These are phyloP conservation scores for Epichloe gansuensis DNA, from an alignment of 2,329 filamentous ascomycete species.

Conservation along the genomic window DNA sequence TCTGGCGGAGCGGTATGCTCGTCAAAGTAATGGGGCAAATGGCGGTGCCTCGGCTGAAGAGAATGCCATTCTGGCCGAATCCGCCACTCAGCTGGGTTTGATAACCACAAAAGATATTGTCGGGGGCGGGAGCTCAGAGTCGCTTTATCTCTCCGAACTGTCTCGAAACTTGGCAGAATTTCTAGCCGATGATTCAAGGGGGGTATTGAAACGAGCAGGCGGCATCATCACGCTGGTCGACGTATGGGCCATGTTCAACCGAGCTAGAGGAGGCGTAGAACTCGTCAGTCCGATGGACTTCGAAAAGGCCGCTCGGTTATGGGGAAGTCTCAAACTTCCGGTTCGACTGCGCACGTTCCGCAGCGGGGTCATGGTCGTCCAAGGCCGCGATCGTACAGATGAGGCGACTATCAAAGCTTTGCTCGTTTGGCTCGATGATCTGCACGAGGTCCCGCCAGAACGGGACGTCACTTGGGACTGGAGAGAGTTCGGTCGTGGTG, in stretches of 20 bases:
- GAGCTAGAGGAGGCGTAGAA: conserved; percentile 83
- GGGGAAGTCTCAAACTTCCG: conserved; percentile 77
- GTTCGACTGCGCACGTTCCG: conserved; percentile 81
- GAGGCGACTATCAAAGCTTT: conserved; percentile 74
- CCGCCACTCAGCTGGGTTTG: conserved; percentile 64
- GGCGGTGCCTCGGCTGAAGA: conserved; percentile 55
- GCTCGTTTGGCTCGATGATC: conserved; percentile 61
- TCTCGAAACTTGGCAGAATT: conserved; percentile 79
- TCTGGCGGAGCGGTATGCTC: conserved; percentile 75
- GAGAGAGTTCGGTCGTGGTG: conserved; percentile 64
- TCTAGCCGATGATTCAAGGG: conserved; percentile 69
- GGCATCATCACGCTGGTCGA: conserved; percentile 86
- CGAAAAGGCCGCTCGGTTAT: conserved; percentile 74
- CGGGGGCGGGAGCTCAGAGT: conserved; percentile 59
- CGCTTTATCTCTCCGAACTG: conserved; percentile 78
- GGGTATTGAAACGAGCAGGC: conserved; percentile 64
- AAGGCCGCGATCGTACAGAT: conserved; percentile 76
- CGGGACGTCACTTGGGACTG: conserved; percentile 63
- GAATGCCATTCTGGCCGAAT: conserved; percentile 64
- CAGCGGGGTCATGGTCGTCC: conserved; percentile 88
- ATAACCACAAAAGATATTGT: conserved; percentile 95
- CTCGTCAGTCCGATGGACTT: conserved; percentile 87
- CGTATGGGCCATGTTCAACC: conserved; percentile 89
- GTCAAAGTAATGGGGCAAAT: conserved; percentile 47
- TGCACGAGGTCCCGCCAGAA: conserved; percentile 53